These are phyloP conservation scores for Ceratocystis colombiana DNA, from an alignment of 2,329 filamentous ascomycete species.

Conservation along the genomic window DNA sequence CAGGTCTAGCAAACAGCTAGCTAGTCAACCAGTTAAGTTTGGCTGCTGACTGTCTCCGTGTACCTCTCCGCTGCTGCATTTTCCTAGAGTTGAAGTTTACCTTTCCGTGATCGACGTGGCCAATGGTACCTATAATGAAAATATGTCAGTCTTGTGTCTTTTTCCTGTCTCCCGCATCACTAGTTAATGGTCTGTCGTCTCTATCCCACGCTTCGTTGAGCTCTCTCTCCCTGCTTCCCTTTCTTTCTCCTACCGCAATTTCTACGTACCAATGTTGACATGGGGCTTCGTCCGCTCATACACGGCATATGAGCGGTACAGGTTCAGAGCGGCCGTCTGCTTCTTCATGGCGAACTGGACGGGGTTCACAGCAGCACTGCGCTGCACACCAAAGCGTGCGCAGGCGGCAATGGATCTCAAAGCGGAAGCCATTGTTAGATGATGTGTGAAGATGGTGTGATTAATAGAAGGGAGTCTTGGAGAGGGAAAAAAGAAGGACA, in stretches of 20 bases:
- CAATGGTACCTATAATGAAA: conserved; percentile 65
- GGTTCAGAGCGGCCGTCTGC: conserved; percentile 55
- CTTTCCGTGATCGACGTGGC: conserved; percentile 99
- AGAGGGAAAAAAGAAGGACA: background rate
- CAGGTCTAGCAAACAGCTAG: background rate
- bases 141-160: conserved; percentile 26
- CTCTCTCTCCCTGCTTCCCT: background rate
- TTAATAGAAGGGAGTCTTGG: background rate
- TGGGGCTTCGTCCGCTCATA: conserved; percentile 93
- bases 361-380: conserved; percentile 60
- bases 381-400: conserved; percentile 62
- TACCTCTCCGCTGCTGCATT: no score
- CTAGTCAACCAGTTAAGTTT: background rate
- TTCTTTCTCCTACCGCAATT: background rate
- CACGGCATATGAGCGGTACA: conserved; percentile 54
- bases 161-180: background rate
- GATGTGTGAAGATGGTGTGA: background rate
- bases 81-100: conserved; percentile 38
- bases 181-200: background rate
- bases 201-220: background rate
- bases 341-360: conserved; percentile 59
- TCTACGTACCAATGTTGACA: conserved; percentile 78
- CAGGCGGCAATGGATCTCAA: conserved; percentile 69
- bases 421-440: conserved; percentile 63
- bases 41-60: background rate